These are phyloP conservation scores for Akanthomyces lecanii DNA, from an alignment of 2,329 filamentous ascomycete genomes.

Conservation along the genomic window DNA sequence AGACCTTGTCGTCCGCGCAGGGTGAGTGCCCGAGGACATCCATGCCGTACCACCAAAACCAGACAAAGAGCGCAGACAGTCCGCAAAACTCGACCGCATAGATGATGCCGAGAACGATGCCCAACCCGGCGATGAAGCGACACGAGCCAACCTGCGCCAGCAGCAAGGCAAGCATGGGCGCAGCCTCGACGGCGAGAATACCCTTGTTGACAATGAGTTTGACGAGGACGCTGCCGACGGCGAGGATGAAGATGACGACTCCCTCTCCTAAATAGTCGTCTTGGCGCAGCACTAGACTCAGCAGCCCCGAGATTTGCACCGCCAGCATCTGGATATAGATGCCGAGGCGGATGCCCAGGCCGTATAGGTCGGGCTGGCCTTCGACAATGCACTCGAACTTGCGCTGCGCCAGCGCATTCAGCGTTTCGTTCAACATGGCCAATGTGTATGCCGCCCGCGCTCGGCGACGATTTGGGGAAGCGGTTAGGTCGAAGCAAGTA, in stretches of 20 bases:
- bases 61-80: conserved; percentile 21
- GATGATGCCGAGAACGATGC: conserved; percentile 18
- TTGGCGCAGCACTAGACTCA: conserved; percentile 19
- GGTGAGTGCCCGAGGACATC: conserved; percentile 20
- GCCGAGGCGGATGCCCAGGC: conserved; percentile 27
- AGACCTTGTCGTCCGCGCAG: conserved; percentile 25
- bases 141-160: conserved; percentile 23
- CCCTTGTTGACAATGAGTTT: conserved; percentile 13
- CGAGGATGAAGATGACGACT: conserved; percentile 24
- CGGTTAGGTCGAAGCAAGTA: background rate
- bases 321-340: conserved; percentile 28
- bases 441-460: background rate
- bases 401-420: background rate
- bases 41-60: conserved; percentile 26
- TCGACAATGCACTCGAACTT: conserved; percentile 18
- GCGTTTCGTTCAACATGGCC: conserved; percentile 10
- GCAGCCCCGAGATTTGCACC: conserved; percentile 23
- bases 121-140: conserved; percentile 18
- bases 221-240: conserved; percentile 22
- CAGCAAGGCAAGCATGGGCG: conserved; percentile 23
- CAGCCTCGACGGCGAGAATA: conserved; percentile 24
- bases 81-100: conserved; percentile 21
- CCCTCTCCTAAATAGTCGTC: conserved; percentile 23
- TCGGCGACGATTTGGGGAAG: background rate
- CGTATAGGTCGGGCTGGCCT: conserved; percentile 26